phyloP scores from a whole-genome alignment of 345 rosid species.

The Rhodomyrtus tomentosa region DNA sequence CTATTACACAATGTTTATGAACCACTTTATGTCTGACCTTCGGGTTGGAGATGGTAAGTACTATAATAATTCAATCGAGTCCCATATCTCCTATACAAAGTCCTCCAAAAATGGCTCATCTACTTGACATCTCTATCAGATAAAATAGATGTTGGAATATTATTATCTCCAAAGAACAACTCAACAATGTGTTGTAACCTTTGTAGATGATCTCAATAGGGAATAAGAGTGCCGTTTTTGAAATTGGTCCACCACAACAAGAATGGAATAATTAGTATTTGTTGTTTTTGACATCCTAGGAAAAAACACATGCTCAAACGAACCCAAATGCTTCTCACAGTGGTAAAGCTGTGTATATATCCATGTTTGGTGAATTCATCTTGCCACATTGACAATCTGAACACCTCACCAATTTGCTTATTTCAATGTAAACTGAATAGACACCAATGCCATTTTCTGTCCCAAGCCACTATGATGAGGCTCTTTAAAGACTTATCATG shows the following conservation, averaged over 20 bases:
- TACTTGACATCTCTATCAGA: neutral
- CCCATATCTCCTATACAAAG: neutral
- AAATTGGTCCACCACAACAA: neutral
- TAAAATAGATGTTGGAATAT: neutral
- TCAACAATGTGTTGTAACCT: neutral
- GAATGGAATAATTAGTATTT: neutral
- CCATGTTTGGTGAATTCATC: neutral
- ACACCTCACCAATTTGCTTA: neutral
- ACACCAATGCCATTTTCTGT: neutral
- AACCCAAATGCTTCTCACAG: neutral
- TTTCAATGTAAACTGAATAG: neutral
- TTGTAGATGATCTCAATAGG: neutral
- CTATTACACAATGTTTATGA: neutral
- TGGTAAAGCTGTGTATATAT: neutral
- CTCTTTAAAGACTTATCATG: neutral
- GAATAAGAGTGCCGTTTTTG: neutral
- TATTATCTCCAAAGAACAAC: neutral
- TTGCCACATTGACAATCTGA: neutral
- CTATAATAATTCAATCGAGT: neutral
- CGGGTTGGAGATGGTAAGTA: neutral
- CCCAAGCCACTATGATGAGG: neutral
- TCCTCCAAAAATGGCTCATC: neutral
- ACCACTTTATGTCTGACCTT: neutral
- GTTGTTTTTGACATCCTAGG: neutral
- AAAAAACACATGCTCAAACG: neutral